Conservation (phyloP, 2,329 filamentous ascomycete species). For the Beauveria medogensis region DNA sequence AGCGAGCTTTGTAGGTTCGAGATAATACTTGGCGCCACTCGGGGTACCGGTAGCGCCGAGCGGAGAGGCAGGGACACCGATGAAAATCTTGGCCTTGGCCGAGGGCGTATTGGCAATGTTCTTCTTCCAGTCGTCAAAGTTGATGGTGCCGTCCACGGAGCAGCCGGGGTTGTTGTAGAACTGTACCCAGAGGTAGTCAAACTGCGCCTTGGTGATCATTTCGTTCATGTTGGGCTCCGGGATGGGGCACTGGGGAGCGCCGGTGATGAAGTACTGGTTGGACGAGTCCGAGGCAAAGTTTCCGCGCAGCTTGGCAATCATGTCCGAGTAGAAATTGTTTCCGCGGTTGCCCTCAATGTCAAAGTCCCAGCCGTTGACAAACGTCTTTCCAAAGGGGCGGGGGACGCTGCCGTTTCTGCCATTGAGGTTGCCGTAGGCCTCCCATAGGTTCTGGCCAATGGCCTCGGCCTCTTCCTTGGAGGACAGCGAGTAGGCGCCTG, state of each 20-base stretch:
- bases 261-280: conserved; percentile 34
- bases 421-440: conserved; percentile 12
- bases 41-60: conserved; percentile 14
- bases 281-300: conserved; percentile 15
- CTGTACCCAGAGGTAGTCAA: conserved; percentile 35
- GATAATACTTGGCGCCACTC: conserved; percentile 21
- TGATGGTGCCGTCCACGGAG: conserved; percentile 27
- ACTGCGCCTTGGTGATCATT: conserved; percentile 29
- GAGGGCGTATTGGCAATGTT: conserved; percentile 21
- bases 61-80: conserved; percentile 24
- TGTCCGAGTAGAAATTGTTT: conserved; percentile 14
- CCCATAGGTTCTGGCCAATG: conserved; percentile 15
- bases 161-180: conserved; percentile 38
- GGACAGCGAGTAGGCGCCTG: conserved; percentile 6
- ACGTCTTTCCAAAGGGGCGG: conserved; percentile 20
- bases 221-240: conserved; percentile 28
- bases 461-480: conserved; percentile 11
- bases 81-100: conserved; percentile 25
- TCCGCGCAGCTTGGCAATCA: conserved; percentile 20
- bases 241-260: conserved; percentile 35
- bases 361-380: conserved; percentile 22
- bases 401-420: conserved; percentile 6
- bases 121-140: conserved; percentile 25
- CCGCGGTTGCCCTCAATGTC: conserved; percentile 20
- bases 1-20: conserved; percentile 17